phyloP scores from a whole-genome alignment of 2,329 filamentous ascomycete species.

The Cladosporium phlei region DNA sequence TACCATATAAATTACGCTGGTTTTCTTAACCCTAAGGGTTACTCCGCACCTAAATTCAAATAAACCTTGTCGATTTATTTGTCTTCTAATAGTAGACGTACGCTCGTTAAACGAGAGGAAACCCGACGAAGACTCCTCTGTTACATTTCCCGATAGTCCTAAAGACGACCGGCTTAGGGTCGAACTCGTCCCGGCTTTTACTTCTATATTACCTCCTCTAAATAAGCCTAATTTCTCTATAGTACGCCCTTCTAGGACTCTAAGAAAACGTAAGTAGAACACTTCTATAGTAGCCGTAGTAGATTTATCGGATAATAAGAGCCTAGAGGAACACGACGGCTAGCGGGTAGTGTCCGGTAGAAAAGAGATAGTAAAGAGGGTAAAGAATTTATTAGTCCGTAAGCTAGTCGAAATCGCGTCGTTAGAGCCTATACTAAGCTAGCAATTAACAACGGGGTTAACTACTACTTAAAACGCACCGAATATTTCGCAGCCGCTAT shows the following conservation, averaged over 20 bases:
- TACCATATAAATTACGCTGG: no score
- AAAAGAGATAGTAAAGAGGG: constrained; percentile 1
- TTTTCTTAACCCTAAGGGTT: no score
- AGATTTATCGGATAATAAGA: neutral
- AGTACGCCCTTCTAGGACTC: neutral
- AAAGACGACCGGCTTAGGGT: constrained; percentile 1
- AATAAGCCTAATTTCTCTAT: neutral
- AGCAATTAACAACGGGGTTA: no score
- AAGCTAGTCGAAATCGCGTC: constrained; percentile 1
- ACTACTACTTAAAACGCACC: no score
- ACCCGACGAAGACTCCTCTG: neutral
- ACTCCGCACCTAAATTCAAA: no score
- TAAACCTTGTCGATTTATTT: no score
- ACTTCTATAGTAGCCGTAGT: constrained; percentile 1
- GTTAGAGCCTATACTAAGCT: no score
- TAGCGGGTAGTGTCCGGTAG: constrained; percentile 1
- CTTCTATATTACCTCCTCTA: neutral
- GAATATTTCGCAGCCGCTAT: neutral
- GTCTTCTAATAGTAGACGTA: no score
- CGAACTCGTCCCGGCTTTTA: neutral
- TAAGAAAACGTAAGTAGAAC: neutral
- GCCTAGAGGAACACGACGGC: neutral
- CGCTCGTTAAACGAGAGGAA: constrained; percentile 1
- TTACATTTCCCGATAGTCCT: neutral
- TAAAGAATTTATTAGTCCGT: neutral